Evolutionary conservation across 2,329 filamentous ascomycete genomes (phyloP).

Genomic region (Alternaria alternata): DNA sequence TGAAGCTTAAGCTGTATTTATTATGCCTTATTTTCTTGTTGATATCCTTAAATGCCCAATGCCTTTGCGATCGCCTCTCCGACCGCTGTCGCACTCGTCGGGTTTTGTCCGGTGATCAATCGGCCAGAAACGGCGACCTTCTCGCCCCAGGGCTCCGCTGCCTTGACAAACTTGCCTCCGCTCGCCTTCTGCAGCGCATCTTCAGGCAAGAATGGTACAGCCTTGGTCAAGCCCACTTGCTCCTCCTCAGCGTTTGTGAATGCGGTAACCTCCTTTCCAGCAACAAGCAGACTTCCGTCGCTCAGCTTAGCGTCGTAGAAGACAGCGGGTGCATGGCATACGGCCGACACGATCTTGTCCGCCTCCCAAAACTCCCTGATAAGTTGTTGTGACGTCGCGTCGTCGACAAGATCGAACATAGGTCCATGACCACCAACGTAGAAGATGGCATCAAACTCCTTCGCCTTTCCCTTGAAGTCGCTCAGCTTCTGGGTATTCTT

Average conservation of each 20-base stretch:
- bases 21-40: neutral
- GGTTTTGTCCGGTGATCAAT: constrained; percentile 61
- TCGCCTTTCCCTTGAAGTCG: constrained; percentile 63
- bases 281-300: constrained; percentile 63
- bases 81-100: constrained; percentile 54
- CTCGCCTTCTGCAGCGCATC: constrained; percentile 60
- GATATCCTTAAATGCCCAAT: constrained; percentile 28
- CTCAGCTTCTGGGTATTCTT: constrained; percentile 68
- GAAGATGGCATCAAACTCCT: constrained; percentile 69
- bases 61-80: constrained; percentile 56
- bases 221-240: constrained; percentile 49
- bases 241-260: constrained; percentile 67
- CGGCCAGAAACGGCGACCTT: constrained; percentile 54
- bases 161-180: constrained; percentile 66
- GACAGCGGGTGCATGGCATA: constrained; percentile 74
- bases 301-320: constrained; percentile 64
- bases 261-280: constrained; percentile 66
- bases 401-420: constrained; percentile 71
- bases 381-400: constrained; percentile 65
- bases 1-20: neutral
- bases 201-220: constrained; percentile 69
- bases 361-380: constrained; percentile 69
- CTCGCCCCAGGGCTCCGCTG: constrained; percentile 56
- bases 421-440: constrained; percentile 68
- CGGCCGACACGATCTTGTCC: constrained; percentile 70